These are phyloP conservation scores for Suillus ampliporus DNA, from an alignment of 768 basidiomycete genomes.

Conservation along the genomic window DNA sequence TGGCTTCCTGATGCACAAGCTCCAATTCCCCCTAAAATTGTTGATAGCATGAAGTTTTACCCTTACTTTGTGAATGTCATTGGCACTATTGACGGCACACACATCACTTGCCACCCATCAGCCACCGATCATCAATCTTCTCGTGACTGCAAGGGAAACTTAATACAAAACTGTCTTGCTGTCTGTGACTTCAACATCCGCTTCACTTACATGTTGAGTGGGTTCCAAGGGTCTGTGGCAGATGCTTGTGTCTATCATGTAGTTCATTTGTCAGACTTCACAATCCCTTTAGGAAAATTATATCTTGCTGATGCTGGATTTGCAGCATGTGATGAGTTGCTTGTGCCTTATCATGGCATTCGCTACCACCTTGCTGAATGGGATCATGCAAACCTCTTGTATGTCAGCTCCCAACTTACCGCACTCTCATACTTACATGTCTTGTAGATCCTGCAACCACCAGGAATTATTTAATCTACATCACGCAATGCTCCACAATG, in stretches of 20 bases:
- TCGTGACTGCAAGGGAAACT: constrained; percentile 25
- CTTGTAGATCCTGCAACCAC: constrained; percentile 17
- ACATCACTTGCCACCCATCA: constrained; percentile 21
- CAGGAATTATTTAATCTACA: constrained; percentile 29
- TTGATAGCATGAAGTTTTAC: constrained; percentile 25
- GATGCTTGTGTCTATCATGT: constrained; percentile 41
- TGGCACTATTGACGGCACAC: constrained; percentile 34
- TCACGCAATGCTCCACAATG: constrained; percentile 26
- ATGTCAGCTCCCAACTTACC: too few relatives aligned
- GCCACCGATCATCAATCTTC: constrained; percentile 15
- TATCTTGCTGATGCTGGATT: constrained; percentile 28
- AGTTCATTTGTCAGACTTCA: constrained; percentile 33
- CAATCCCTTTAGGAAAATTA: constrained; percentile 37
- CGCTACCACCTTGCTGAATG: constrained; percentile 45
- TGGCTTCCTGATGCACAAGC: constrained; percentile 13
- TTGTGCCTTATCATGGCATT: constrained; percentile 44
- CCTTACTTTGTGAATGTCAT: constrained; percentile 31
- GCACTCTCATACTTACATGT: neutral
- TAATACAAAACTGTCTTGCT: constrained; percentile 44
- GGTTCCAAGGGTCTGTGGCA: constrained; percentile 46
- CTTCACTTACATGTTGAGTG: constrained; percentile 45
- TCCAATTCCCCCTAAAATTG: constrained; percentile 20
- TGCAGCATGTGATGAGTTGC: constrained; percentile 22
- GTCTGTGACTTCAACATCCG: constrained; percentile 36
- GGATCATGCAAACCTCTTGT: constrained; percentile 12